Base-by-base conservation (phyloP, 2,329 filamentous ascomycete genomes). In the Aspergillus amoenus region DNA sequence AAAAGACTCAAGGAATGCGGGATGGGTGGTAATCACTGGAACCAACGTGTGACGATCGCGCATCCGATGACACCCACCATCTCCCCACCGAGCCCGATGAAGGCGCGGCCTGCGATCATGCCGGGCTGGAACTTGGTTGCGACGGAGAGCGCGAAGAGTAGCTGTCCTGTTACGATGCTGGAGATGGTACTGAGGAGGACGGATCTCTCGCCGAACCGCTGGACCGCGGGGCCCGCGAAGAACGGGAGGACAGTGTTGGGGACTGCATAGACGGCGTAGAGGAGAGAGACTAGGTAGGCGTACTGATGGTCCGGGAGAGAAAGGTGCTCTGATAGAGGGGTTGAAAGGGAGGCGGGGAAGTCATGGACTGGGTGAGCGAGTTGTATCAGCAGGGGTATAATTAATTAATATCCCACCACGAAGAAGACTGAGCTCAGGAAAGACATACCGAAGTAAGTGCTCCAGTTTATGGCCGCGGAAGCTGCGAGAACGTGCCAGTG, bases 11-110 rank as follows among this genome's bases (percentile, higher is more conserved):
- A 37, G 30, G 34, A 53, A 8, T 11, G 21, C 32, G 51, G 51
- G 22, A 37, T 30, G 27, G 27, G 27, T 30, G 27, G 27, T 30
- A 46, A 47, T 46, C 30, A 55, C 52, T 47, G 52, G 45, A 55
- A 55, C 44, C 34, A 55, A 15, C 56, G 51, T 18, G 51, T 55
- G 32, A 55, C 39, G 13, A 58, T 55, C 32, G 55, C 52, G 21
- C n/a, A 50, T 22, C 51, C 56, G 12, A 58, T 18, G n/a, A 58
- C 56, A 17, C 32, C 41, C 11, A 50, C 37, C 32, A 51, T 32
- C 41, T 58, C 56, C 18, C 39, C 52, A 5, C 56, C 56, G 39
- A 58, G 24, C 9, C 56, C 56, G 13, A 55, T 24, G 9, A 58
- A 47, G 5, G 37, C 42, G 30, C 56, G 56, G 13, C 51, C 56